Evolutionary conservation across 768 basidiomycete genomes (phyloP).

Genomic region (Suillus hirtellus): DNA sequence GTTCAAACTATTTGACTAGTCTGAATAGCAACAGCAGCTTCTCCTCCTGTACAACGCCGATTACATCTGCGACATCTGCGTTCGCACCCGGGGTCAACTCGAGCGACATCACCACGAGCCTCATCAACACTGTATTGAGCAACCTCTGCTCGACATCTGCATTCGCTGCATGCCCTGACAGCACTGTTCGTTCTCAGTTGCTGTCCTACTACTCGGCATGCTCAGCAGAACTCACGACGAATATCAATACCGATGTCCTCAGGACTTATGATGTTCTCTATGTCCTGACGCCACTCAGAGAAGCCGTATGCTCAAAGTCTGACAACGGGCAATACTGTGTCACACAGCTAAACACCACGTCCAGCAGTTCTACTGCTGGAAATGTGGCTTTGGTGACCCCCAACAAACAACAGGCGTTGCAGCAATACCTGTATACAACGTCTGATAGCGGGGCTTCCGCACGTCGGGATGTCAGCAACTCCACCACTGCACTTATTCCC

Average conservation of each 20-base stretch:
- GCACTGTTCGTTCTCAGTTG: constrained; percentile 60
- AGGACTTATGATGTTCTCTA: constrained; percentile 82
- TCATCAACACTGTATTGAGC: constrained; percentile 53
- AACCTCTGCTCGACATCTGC: constrained; percentile 54
- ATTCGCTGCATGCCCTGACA: constrained; percentile 53
- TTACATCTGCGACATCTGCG: constrained; percentile 58
- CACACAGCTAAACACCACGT: constrained; percentile 40
- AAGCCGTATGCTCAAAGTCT: constrained; percentile 77
- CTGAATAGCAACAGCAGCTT: constrained; percentile 66
- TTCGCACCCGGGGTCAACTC: constrained; percentile 50
- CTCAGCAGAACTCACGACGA: constrained; percentile 62
- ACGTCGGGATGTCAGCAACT: constrained; percentile 30
- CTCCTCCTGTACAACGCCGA: constrained; percentile 56
- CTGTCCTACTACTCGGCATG: constrained; percentile 73
- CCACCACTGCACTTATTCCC: constrained; percentile 40
- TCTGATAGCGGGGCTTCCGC: constrained; percentile 21
- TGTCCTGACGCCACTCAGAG: constrained; percentile 59
- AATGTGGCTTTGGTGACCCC: constrained; percentile 18
- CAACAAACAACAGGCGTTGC: constrained; percentile 16
- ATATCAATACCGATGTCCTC: constrained; percentile 50
- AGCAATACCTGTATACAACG: constrained; percentile 27
- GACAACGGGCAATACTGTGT: constrained; percentile 72
- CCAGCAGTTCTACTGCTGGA: constrained; percentile 25
- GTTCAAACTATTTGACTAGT: constrained; percentile 55
- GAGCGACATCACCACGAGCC: constrained; percentile 39